Evolutionary conservation across 2,329 filamentous ascomycete species (phyloP).

Genomic region (Hypoxylon sp.): DNA sequence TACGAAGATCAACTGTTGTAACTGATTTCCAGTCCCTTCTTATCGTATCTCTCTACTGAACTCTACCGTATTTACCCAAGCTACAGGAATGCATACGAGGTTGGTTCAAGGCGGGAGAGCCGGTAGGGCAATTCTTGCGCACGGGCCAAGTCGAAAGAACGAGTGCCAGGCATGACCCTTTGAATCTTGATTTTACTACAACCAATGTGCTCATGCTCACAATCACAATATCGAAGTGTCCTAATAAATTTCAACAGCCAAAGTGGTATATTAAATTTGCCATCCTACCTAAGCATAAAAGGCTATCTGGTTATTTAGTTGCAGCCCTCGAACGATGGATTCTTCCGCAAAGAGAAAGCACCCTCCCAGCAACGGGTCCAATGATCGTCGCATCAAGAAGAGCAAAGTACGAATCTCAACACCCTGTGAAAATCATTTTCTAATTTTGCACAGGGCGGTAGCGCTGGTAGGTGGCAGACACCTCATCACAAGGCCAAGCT

Average conservation of each 20-base stretch:
- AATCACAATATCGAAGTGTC: not conserved
- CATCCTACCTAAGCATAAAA: not conserved
- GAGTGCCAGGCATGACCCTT: not conserved
- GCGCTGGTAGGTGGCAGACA: constrained; percentile 70
- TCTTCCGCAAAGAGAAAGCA: constrained; percentile 53
- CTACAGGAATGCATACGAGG: not conserved
- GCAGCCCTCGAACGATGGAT: constrained; percentile 45
- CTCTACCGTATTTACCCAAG: not conserved
- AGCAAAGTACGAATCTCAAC: constrained; percentile 50
- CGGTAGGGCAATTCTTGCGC: constrained; percentile 4
- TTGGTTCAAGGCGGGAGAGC: not conserved
- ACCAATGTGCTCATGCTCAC: not conserved
- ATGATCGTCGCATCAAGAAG: constrained; percentile 49
- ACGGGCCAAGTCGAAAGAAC: constrained; percentile 23
- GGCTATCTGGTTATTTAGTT: not conserved
- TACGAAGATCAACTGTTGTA: not conserved
- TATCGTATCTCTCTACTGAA: not conserved
- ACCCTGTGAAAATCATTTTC: not conserved
- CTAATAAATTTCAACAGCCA: not conserved
- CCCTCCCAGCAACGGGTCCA: constrained; percentile 43
- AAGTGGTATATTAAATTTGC: not conserved
- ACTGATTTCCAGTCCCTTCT: not conserved
- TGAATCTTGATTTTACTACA: not conserved
- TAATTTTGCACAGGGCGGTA: constrained; percentile 58
- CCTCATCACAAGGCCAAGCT: constrained; percentile 67